Evolutionary conservation across 768 basidiomycete species (phyloP).

Genomic region (Mycena latifolia): DNA sequence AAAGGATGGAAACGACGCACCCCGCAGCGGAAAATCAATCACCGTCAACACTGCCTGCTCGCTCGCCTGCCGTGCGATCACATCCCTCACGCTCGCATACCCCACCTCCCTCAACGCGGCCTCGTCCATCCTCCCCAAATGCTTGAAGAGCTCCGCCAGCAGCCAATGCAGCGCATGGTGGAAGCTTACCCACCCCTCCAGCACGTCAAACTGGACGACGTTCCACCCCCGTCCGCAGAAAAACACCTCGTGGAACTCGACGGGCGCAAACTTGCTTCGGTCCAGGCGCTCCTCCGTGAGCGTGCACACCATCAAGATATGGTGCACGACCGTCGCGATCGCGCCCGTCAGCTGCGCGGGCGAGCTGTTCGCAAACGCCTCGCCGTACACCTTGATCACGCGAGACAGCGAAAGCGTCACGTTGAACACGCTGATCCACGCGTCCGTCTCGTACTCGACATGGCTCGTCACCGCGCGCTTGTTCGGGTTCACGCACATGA

Average conservation of each 20-base stretch:
- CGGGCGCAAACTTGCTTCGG: slow-evolving; percentile 69
- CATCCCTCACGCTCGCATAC: slow-evolving; percentile 66
- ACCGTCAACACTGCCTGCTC: slow-evolving; percentile 80
- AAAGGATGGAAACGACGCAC: slow-evolving; percentile 54
- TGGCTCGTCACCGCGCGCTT: slow-evolving; percentile 85
- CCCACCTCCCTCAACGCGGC: slow-evolving; percentile 65
- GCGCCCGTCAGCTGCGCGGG: slow-evolving; percentile 73
- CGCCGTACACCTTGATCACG: slow-evolving; percentile 90
- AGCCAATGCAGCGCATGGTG: slow-evolving; percentile 95
- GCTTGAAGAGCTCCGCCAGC: slow-evolving; percentile 89
- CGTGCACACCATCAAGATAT: slow-evolving; percentile 80
- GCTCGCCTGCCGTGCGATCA: slow-evolving; percentile 71
- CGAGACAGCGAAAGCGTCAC: slow-evolving; percentile 92
- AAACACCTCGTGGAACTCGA: slow-evolving; percentile 72
- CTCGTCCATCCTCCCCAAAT: slow-evolving; percentile 75
- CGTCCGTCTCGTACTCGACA: slow-evolving; percentile 96
- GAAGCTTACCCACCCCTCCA: slow-evolving; percentile 89
- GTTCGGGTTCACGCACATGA: slow-evolving; percentile 95
- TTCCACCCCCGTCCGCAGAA: slow-evolving; percentile 73
- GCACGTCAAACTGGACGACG: slow-evolving; percentile 83
- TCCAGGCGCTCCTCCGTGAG: slow-evolving; percentile 77
- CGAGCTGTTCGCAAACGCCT: slow-evolving; percentile 75
- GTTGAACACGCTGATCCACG: slow-evolving; percentile 97
- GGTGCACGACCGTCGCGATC: slow-evolving; percentile 75
- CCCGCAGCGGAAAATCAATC: slow-evolving; percentile 91